Conservation (phyloP, 495 filamentous ascomycete genomes). For the Apiosordaria backusii region DNA sequence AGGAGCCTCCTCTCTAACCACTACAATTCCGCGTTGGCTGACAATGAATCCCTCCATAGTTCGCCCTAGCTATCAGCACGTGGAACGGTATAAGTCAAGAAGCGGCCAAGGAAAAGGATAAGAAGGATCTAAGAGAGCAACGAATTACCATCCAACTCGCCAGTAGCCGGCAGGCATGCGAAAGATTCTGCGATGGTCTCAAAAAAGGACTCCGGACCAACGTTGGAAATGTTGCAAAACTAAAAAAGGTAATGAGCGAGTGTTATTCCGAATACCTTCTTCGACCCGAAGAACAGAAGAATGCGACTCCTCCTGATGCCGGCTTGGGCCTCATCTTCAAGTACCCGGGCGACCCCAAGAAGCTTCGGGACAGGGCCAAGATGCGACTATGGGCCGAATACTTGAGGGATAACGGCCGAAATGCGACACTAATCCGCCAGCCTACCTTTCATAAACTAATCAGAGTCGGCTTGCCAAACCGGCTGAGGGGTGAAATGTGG, state of each 20-base stretch:
- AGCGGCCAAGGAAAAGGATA: slow-evolving; percentile 44
- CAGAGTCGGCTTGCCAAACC: slow-evolving; percentile 89
- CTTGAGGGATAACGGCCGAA: slow-evolving; percentile 90
- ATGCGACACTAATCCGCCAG: slow-evolving; percentile 85
- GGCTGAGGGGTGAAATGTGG: slow-evolving; percentile 92
- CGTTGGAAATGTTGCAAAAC: slow-evolving; percentile 78
- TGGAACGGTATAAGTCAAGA: slow-evolving; percentile 77
- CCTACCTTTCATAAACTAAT: slow-evolving; percentile 98
- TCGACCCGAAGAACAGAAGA: slow-evolving; percentile 54
- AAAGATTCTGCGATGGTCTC: slow-evolving; percentile 91
- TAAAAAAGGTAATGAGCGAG: slow-evolving; percentile 70
- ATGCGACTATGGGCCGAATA: slow-evolving; percentile 98
- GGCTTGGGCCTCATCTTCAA: slow-evolving; percentile 89
- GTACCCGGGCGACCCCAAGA: slow-evolving; percentile 94
- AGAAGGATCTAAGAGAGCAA: slow-evolving; percentile 59
- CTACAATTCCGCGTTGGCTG: too few species aligned
- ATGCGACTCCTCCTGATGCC: slow-evolving; percentile 71
- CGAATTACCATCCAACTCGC: slow-evolving; percentile 86
- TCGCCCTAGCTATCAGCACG: slow-evolving; percentile 88
- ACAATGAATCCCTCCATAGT: slow-evolving; percentile 43
- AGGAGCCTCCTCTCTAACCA: not conserved
- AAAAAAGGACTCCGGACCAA: slow-evolving; percentile 82
- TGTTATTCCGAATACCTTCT: slow-evolving; percentile 95
- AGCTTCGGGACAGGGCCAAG: slow-evolving; percentile 91
- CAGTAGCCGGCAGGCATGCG: slow-evolving; percentile 82